Evolutionary conservation across 164 flowering plant genomes (phyloP).

Genomic region (Tetracentron sinense): DNA sequence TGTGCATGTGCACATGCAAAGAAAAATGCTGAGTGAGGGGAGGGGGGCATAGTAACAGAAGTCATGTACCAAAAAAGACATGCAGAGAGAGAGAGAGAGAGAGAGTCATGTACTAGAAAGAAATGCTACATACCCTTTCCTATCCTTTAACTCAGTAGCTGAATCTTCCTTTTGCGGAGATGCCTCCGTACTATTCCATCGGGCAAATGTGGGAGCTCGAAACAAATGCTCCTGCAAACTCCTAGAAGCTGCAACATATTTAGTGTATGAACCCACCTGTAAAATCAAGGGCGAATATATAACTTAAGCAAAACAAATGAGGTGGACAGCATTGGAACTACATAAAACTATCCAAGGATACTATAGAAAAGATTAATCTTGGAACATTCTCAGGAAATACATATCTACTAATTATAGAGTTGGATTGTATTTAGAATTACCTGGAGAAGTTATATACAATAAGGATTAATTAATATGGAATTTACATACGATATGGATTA

Average conservation of each 20-base stretch:
- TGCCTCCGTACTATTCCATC: constrained; percentile 44
- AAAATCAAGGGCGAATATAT: neutral
- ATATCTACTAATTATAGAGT: too few relatives aligned
- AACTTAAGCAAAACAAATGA: neutral
- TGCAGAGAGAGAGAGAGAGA: too few relatives aligned
- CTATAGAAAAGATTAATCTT: neutral
- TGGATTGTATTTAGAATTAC: too few relatives aligned
- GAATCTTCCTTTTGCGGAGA: constrained; percentile 38
- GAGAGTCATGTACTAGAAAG: neutral
- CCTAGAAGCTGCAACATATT: constrained; percentile 31
- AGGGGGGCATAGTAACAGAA: neutral
- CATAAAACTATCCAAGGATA: neutral
- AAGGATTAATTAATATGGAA: too few relatives aligned
- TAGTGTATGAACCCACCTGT: constrained; percentile 21
- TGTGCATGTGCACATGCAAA: neutral
- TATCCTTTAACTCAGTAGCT: constrained; percentile 19
- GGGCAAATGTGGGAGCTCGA: constrained; percentile 22
- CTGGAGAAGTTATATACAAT: too few relatives aligned
- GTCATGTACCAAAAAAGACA: neutral
- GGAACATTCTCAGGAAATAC: neutral
- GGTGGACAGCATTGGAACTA: neutral
- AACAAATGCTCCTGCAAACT: constrained; percentile 26
- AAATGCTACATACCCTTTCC: constrained; percentile 30
- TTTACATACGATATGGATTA: too few relatives aligned
- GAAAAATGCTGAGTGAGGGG: neutral